phyloP scores from a whole-genome alignment of 805 yeast genomes.

The Metschnikowia picachoensis region DNA sequence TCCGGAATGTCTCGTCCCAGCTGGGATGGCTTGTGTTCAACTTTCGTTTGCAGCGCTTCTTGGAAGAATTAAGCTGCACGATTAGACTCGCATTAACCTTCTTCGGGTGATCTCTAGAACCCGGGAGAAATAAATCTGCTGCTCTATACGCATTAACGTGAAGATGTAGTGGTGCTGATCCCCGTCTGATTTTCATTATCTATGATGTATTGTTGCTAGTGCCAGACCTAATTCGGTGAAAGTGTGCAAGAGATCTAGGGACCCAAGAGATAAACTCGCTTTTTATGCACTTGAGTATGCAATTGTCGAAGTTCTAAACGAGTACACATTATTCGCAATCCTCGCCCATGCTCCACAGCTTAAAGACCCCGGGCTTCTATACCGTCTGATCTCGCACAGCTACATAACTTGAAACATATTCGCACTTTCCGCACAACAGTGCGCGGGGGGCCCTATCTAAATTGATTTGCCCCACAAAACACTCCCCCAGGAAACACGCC shows the following conservation, averaged over 20 bases:
- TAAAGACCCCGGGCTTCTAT: not conserved
- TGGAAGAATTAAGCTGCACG: slow-evolving; percentile 29
- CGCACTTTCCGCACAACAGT: no score
- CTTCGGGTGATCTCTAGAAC: slow-evolving; percentile 14
- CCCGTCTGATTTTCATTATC: slow-evolving; percentile 12
- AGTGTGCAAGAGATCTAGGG: no score
- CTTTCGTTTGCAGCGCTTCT: slow-evolving; percentile 29
- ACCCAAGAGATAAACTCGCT: not conserved
- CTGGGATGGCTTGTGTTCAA: slow-evolving; percentile 35
- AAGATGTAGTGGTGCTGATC: slow-evolving; percentile 20
- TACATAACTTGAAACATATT: no score
- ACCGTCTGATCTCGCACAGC: no score
- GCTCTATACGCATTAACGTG: slow-evolving; percentile 37
- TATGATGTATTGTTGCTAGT: no score
- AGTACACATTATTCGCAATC: not conserved
- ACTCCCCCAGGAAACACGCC: not conserved
- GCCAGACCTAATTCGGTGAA: no score
- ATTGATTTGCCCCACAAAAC: slow-evolving; percentile 9
- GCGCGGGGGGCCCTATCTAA: slow-evolving; percentile 5
- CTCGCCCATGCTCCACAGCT: not conserved
- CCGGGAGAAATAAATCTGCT: slow-evolving; percentile 31
- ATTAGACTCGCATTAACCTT: slow-evolving; percentile 35
- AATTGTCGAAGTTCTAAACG: no score
- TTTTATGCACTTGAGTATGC: not conserved
- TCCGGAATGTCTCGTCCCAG: slow-evolving; percentile 34